Conservation (phyloP, 768 basidiomycete genomes). For the Baorangia bicolor region DNA sequence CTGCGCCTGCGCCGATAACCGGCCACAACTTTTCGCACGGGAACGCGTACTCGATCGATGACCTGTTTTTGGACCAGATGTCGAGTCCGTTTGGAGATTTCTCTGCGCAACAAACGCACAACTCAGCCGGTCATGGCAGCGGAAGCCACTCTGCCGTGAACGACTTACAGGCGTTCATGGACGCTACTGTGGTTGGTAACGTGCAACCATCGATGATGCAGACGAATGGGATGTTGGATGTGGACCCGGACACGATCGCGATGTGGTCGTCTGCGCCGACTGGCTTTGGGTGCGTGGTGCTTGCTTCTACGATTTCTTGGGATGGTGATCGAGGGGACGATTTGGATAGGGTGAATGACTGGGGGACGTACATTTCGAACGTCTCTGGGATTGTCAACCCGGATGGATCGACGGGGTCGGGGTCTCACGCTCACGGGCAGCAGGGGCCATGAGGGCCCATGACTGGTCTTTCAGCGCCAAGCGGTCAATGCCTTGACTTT, state of each 20-base stretch:
- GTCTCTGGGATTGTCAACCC: constrained; percentile 27
- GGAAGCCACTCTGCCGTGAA: not conserved
- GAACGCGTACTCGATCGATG: constrained; percentile 21
- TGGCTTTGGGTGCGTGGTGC: constrained; percentile 55
- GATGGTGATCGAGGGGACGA: not conserved
- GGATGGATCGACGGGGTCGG: constrained; percentile 9
- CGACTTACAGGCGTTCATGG: constrained; percentile 19
- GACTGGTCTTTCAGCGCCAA: no score
- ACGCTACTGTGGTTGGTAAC: not conserved
- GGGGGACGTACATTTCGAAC: constrained; percentile 39
- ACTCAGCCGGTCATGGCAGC: not conserved
- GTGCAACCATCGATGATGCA: not conserved
- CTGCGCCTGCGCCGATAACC: not conserved
- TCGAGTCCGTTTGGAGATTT: constrained; percentile 6
- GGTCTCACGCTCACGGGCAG: not conserved
- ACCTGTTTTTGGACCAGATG: constrained; percentile 21
- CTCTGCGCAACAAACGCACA: constrained; percentile 1
- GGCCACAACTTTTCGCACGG: constrained; percentile 5
- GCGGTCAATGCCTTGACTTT: no score
- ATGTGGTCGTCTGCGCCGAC: constrained; percentile 66
- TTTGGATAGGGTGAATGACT: constrained; percentile 37
- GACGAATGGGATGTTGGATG: constrained; percentile 10
- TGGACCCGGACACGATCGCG: constrained; percentile 51
- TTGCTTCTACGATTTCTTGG: not conserved
- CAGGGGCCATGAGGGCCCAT: not conserved